These are phyloP conservation scores for Arabis hirsuta DNA, from an alignment of 345 rosid species.

Conservation along the genomic window DNA sequence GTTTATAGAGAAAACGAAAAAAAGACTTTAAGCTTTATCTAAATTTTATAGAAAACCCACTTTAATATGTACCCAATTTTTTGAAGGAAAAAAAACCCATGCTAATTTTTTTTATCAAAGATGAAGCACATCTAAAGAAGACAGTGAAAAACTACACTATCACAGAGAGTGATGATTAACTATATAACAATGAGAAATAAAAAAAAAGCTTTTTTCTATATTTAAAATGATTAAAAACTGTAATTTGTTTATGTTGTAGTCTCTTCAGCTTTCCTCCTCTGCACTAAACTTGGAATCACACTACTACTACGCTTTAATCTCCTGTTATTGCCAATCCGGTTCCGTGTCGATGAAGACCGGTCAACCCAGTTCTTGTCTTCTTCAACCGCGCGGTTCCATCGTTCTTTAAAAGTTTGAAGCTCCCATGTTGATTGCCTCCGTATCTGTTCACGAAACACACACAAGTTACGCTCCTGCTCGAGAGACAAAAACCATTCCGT, in stretches of 20 bases:
- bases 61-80: no score
- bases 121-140: neutral
- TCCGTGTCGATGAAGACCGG: slow-evolving; percentile 49
- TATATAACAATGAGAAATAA: slow-evolving; percentile 25
- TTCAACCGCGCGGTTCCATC: slow-evolving; percentile 77
- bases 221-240: slow-evolving; percentile 26
- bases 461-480: neutral
- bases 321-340: slow-evolving; percentile 27
- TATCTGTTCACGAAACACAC: slow-evolving; percentile 54
- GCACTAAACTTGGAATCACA: slow-evolving; percentile 28
- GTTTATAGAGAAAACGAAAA: no score
- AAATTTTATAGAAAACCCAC: no score
- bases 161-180: slow-evolving; percentile 23
- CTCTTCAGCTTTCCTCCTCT: slow-evolving; percentile 34
- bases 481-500: neutral
- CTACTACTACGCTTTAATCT: slow-evolving; percentile 32
- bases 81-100: no score
- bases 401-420: slow-evolving; percentile 62
- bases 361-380: slow-evolving; percentile 72
- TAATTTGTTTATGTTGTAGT: slow-evolving; percentile 22
- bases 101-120: no score
- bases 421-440: slow-evolving; percentile 94
- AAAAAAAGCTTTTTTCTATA: slow-evolving; percentile 11
- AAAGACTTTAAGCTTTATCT: no score
- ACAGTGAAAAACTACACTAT: slow-evolving; percentile 19